Percentiles rank a stretch among this genome's conserved stretches.
phyloP scores from a whole-genome alignment of 1,284 basidiomycete genomes.

The Sporisorium scitamineum region DNA sequence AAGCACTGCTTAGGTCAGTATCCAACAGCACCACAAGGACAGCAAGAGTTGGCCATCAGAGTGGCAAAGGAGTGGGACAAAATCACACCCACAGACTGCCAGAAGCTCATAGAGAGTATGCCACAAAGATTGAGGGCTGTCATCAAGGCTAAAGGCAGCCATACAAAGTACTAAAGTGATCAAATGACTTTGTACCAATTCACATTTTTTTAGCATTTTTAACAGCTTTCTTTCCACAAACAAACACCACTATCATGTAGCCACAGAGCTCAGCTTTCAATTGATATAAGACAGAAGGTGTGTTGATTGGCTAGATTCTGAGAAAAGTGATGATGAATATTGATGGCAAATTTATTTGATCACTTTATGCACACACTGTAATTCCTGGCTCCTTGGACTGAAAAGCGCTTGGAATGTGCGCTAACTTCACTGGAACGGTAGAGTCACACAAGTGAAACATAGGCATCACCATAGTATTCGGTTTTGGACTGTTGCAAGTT shows the following conservation, averaged over 20 bases:
- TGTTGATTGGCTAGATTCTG: background rate
- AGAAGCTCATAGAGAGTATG: conserved; percentile 23
- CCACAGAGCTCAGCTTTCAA: background rate
- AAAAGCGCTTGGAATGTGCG: no score
- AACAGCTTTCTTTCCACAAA: background rate
- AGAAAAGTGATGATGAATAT: background rate
- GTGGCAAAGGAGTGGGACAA: conserved; percentile 7
- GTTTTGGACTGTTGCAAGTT: no score
- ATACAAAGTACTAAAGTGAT: conserved; percentile 20
- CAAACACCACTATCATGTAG: background rate
- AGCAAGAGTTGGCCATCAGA: conserved; percentile 1
- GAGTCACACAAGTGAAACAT: no score
- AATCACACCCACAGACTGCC: background rate
- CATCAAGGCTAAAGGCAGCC: conserved; percentile 23
- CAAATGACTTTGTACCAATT: background rate
- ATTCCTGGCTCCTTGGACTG: no score
- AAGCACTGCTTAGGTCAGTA: conserved; percentile 12
- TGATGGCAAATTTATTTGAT: background rate
- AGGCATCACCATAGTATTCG: no score
- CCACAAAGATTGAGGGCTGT: conserved; percentile 19
- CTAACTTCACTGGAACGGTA: no score
- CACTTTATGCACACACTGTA: conserved; percentile 16
- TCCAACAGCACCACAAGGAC: background rate
- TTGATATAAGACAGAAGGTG: background rate
- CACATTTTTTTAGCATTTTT: background rate